Evolutionary conservation across 2,329 filamentous ascomycete genomes (phyloP).

Genomic region (Cladosporium colombiae): DNA sequence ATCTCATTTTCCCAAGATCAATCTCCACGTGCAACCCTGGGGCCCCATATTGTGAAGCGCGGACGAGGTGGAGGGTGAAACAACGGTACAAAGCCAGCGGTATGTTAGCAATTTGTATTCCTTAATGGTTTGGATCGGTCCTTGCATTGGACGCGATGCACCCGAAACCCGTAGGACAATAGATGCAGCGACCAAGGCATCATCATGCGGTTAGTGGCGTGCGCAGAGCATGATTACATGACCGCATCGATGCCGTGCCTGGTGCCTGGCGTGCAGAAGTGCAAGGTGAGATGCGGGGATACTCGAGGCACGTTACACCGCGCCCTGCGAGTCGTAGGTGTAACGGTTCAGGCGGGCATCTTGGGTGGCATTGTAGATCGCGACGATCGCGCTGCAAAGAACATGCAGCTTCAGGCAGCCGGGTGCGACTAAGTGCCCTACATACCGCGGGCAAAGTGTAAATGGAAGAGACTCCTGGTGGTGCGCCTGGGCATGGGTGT

Average conservation of each 20-base stretch:
- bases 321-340: constrained; percentile 4
- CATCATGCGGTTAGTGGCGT: not conserved
- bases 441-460: not conserved
- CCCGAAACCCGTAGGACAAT: not conserved
- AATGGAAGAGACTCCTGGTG: not conserved
- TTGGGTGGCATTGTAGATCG: constrained; percentile 3
- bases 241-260: constrained; percentile 9
- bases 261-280: constrained; percentile 11
- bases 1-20: constrained; percentile 7
- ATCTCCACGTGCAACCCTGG: constrained; percentile 5
- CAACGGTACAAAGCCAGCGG: not conserved
- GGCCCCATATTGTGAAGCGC: constrained; percentile 8
- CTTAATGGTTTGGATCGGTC: not conserved
- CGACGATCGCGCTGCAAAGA: constrained; percentile 9
- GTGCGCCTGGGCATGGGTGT: not conserved
- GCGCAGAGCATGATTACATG: constrained; percentile 3
- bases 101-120: not conserved
- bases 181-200: constrained; percentile 5
- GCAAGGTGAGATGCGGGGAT: constrained; percentile 4
- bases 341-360: not conserved
- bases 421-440: not conserved
- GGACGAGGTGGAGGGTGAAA: not conserved
- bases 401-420: not conserved
- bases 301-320: constrained; percentile 14
- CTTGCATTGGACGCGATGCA: not conserved